Conservation (phyloP, 164 flowering plant genomes). For the Amborella trichopoda region DNA sequence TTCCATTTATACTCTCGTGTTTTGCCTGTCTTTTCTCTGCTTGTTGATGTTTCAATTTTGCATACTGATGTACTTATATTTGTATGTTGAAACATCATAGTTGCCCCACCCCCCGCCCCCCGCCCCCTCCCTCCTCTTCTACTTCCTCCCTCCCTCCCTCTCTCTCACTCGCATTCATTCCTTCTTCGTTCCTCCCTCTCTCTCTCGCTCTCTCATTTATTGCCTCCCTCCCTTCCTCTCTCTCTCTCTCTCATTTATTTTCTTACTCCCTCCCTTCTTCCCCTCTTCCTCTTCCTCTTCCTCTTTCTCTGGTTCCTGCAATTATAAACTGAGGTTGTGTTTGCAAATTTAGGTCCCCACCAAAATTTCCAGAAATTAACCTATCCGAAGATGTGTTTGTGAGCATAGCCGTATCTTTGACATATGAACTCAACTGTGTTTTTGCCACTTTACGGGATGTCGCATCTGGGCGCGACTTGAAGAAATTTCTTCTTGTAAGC, state of each 20-base stretch:
- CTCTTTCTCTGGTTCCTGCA: no score
- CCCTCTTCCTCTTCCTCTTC: neutral
- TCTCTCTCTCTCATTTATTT: no score
- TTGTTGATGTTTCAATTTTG: no score
- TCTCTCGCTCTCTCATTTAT: no score
- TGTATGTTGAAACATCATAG: no score
- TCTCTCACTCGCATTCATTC: neutral
- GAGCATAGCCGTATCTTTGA: constrained; percentile 25
- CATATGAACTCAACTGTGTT: constrained; percentile 34
- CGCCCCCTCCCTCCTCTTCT: no score
- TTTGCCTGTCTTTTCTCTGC: no score
- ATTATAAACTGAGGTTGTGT: neutral
- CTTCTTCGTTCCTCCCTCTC: neutral
- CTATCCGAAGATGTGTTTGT: constrained; percentile 41
- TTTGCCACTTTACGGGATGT: constrained; percentile 22
- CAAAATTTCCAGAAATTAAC: constrained; percentile 46
- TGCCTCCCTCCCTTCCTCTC: no score
- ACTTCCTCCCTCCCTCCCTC: no score
- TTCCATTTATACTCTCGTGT: no score
- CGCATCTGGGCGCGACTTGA: constrained; percentile 54
- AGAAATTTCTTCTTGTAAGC: constrained; percentile 48
- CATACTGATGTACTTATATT: no score
- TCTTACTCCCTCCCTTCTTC: neutral
- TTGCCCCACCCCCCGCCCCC: no score
- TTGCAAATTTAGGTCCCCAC: constrained; percentile 51